Conservation (phyloP, 306 rosid species). For the Myrica gale region DNA sequence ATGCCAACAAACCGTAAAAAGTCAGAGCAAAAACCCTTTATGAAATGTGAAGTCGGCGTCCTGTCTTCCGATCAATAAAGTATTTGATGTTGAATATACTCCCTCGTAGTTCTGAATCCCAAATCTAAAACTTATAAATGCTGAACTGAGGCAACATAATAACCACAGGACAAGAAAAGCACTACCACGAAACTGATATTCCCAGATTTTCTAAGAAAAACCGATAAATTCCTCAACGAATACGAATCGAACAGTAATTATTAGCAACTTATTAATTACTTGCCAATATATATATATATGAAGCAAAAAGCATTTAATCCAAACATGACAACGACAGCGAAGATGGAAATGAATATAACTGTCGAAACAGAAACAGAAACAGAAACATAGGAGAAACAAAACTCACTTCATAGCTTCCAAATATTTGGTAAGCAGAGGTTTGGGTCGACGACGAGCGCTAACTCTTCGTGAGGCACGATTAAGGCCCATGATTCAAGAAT, state of each 20-base stretch:
- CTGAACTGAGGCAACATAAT: not conserved
- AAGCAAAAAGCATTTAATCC: not conserved
- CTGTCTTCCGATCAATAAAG: not conserved
- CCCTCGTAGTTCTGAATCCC: not conserved
- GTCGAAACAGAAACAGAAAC: too few species aligned
- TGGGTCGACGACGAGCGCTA: conserved; percentile 34
- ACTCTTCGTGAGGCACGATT: conserved; percentile 27
- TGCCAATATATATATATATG: too few species aligned
- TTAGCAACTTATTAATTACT: not conserved
- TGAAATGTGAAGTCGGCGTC: not conserved
- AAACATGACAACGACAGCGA: not conserved
- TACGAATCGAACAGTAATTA: not conserved
- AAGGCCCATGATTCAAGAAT: conserved; percentile 32
- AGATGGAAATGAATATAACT: not conserved
- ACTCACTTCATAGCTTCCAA: conserved; percentile 64
- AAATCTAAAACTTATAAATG: not conserved
- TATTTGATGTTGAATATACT: too few species aligned
- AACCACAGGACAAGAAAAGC: not conserved
- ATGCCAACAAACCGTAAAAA: not conserved
- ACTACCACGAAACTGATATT: not conserved
- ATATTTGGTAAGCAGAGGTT: conserved; percentile 25
- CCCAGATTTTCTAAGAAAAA: not conserved
- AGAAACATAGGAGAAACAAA: not conserved
- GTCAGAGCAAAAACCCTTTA: not conserved
- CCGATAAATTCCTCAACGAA: not conserved